A percentile compares a stretch with the other conserved stretches of the same genome.
These are phyloP conservation scores for Globisporangium barbulae DNA, from an alignment of 352 stramenopile genomes.

Conservation along the genomic window DNA sequence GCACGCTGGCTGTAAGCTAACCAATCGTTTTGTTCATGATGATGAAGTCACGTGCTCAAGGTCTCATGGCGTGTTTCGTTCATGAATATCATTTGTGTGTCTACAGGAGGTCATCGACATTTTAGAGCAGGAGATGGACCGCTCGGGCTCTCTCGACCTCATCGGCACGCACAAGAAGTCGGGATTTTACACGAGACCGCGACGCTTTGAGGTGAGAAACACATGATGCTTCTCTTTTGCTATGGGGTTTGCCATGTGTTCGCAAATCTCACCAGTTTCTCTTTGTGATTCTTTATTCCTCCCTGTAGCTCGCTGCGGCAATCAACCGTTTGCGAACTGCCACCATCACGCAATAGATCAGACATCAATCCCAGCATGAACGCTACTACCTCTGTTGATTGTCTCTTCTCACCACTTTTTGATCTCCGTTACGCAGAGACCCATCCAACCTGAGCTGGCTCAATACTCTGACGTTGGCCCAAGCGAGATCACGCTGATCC, in stretches of 20 bases:
- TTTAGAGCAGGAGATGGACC: constrained; percentile 68
- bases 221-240: background rate
- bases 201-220: constrained; percentile 71
- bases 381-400: too few relatives aligned
- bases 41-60: background rate
- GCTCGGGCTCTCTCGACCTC: constrained; percentile 56
- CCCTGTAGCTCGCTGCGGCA: constrained; percentile 71
- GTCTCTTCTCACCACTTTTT: background rate
- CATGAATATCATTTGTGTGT: background rate
- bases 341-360: constrained; percentile 60
- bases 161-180: constrained; percentile 52
- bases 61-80: background rate
- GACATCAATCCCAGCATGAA: background rate
- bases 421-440: background rate
- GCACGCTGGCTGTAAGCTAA: constrained; percentile 26
- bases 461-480: background rate
- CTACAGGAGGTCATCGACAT: constrained; percentile 55
- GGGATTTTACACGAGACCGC: constrained; percentile 75
- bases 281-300: constrained; percentile 3
- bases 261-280: constrained; percentile 7
- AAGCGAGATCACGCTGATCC: constrained; percentile 4
- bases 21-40: background rate
- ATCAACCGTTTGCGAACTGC: constrained; percentile 84
- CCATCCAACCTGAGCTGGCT: background rate
- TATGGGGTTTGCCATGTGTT: background rate